Conservation (phyloP, 306 rosid genomes). For the Vigna nakashimae region DNA sequence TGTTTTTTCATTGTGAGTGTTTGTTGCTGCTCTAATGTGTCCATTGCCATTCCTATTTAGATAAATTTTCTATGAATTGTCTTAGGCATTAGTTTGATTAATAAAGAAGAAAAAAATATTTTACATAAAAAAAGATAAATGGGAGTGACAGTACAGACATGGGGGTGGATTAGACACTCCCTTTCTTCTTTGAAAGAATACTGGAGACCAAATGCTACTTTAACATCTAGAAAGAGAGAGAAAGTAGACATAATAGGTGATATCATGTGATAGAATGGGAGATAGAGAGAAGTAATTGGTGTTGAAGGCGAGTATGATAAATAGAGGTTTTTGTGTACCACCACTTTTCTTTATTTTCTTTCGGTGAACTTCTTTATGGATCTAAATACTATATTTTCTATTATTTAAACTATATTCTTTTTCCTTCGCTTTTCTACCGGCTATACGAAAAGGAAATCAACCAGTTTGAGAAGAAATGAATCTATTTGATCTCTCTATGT, state of each 20-base stretch:
- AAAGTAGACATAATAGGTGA: not conserved
- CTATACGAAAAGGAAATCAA: not conserved
- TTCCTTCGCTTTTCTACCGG: not conserved
- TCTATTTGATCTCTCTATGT: not conserved
- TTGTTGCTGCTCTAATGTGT: not conserved
- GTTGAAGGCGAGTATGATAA: not conserved
- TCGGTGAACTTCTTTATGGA: not conserved
- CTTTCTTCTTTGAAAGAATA: not conserved
- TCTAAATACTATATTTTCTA: not conserved
- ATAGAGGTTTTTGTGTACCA: not conserved
- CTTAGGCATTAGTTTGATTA: not conserved
- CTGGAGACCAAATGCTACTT: not conserved
- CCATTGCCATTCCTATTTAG: not conserved
- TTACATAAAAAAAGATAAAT: not conserved
- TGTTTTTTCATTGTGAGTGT: not conserved
- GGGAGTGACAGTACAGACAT: not conserved
- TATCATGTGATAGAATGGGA: not conserved
- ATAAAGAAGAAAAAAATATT: not conserved
- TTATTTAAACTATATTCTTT: not conserved
- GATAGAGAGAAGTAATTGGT: not conserved
- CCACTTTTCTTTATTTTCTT: not conserved
- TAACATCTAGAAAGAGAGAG: not conserved
- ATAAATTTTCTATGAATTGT: not conserved
- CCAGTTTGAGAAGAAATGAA: conserved; percentile 19
- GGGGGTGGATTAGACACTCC: not conserved